These are phyloP conservation scores for Schizothecium vesticola DNA, from an alignment of 495 filamentous ascomycete genomes.

Conservation along the genomic window DNA sequence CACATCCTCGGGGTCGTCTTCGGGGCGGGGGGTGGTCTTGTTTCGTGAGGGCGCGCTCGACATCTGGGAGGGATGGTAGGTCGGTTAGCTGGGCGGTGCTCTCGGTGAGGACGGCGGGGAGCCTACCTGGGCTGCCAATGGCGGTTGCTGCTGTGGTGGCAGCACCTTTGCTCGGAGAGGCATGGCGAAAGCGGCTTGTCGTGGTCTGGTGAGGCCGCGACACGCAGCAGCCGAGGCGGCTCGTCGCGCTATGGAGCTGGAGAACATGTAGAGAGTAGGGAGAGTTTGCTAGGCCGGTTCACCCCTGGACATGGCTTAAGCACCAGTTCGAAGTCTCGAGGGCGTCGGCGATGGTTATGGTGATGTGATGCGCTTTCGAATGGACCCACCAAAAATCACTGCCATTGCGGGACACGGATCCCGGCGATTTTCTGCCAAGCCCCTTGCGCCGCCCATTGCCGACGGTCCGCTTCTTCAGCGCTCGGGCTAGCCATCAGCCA, in stretches of 20 bases:
- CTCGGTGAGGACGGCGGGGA: background rate
- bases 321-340: background rate
- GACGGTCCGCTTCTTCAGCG: background rate
- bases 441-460: background rate
- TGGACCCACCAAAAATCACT: background rate
- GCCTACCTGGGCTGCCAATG: constrained; percentile 38
- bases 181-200: constrained; percentile 48
- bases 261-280: constrained; percentile 39
- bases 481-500: background rate
- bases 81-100: background rate
- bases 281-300: background rate
- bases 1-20: constrained; percentile 84
- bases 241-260: constrained; percentile 34
- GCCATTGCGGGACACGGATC: background rate
- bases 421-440: background rate
- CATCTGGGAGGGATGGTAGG: constrained; percentile 43
- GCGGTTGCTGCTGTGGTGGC: constrained; percentile 51
- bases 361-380: background rate
- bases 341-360: background rate
- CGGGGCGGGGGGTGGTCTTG: constrained; percentile 42
- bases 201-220: constrained; percentile 25
- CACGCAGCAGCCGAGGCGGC: constrained; percentile 37
- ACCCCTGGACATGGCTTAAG: background rate
- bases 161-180: constrained; percentile 81
- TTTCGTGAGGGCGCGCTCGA: constrained; percentile 37